Evolutionary conservation across 1,284 basidiomycete genomes (phyloP), one percentile per base, ranked within the genome.

Genomic region (Serendipita sp.): DNA sequence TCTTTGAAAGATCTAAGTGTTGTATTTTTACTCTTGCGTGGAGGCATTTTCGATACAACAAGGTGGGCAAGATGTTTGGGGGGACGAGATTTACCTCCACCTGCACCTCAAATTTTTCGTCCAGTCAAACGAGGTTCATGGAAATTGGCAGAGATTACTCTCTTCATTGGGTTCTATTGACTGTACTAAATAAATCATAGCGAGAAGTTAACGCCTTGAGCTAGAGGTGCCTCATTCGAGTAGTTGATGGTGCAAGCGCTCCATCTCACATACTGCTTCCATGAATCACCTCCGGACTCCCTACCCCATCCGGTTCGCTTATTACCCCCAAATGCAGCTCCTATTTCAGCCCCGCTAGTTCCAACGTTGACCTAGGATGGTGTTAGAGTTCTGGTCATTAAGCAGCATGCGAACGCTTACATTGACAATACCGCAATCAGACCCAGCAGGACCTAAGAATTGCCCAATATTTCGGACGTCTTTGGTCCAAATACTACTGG

Each of bases 251-350:
- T 97, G 72, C 90, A 93, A 47, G 89, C 83, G 71, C 87, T 87
- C 88, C 88, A 91, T 64, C 89, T 82, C 49, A 89, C 86, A 66
- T 90, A 91, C 71, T 95, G 91, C 74, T 94, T 94, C 93, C 93
- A 97, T 29, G 93, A 89, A 73, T 97, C 93, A 55, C 93, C 93
- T 41, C 93, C 93, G 13, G 90, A 93, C 75, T 97, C 93, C 63
- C 93, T 83, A n/a, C 94, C 94, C 92, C 91, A 93, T 64, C 77
- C 77, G 1, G 75, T 76, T 43, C 66, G 64, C 64, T 94, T 93
- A 79, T 95, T 95, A 49, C 94, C 93, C 61, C 93, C 93, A 70
- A 96, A 96, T 0, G 88, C 90, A 5, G 85, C 86, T 61, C 87
- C 87, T 65, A 97, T 96, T 75, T 98, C 93, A 15, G 94, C 93